Evolutionary conservation across 805 yeast genomes (phyloP), one percentile per base, ranked within the genome.

Genomic region (Candida gorgasii): DNA sequence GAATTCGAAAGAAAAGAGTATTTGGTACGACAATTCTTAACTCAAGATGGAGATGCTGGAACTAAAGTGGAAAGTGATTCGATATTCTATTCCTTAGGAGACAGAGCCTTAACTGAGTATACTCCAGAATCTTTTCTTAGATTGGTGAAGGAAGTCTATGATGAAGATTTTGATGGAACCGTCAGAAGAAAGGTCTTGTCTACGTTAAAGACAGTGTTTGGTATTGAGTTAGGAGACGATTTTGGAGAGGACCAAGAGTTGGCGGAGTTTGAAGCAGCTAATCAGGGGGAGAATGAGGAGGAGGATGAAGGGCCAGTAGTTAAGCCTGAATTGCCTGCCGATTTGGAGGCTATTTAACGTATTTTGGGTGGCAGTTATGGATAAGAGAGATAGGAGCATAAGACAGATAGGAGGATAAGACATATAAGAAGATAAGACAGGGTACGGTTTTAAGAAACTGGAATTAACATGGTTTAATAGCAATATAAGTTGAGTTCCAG

Each of bases 41-140:
- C 43, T 17, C n/a, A 16, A 3, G 30, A 39, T 30, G 12, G 8
- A 5, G n/a, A 24, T 22, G 9, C n/a, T 5, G 16, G 28, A 7
- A 17, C 33, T 3, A 26, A 15, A 14, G n/a, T 20, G 6, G 34
- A 50, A 3, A 50, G 46, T 34, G 47, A 50, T 3, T 23, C 29
- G 15, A 48, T 50, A 8, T 62, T 55, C 39, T 67, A 59, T 45
- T 42, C 52, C 2, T 47, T 69, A 22, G 75, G 74, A 1, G 53
- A 59, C 29, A 48, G 73, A 17, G 52, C 67, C 6, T 37, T 61
- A 18, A 50, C 57, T 15, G 75, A 69, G 47, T 64, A 65, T 36
- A 46, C 49, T 3, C 69, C 71, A 1, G 40, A 46, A 11, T 42
- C 58, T n/a, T 55, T 68, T 32, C 52, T 53, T 36, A 54, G 55